Percentiles rank a stretch among this genome's conserved stretches.
Evolutionary conservation across 2,329 filamentous ascomycete genomes (phyloP).

Genomic region (Penicillium digitatum): DNA sequence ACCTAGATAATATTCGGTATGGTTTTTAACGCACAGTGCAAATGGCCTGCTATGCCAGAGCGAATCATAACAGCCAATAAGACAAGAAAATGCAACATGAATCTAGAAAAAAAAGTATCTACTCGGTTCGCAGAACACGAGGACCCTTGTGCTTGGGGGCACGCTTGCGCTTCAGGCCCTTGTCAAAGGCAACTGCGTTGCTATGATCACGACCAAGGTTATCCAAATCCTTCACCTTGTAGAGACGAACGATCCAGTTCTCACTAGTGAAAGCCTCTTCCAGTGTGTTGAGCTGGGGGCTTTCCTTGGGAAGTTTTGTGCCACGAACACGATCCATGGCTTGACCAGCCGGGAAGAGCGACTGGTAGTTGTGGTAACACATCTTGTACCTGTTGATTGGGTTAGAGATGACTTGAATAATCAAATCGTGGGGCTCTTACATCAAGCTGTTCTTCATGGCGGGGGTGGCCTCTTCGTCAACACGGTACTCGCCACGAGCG

Average conservation of each 20-base stretch:
- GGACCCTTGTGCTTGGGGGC: slow-evolving; percentile 44
- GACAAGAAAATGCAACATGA: slow-evolving; percentile 9
- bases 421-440: slow-evolving; percentile 54
- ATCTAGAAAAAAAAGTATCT: slow-evolving; percentile 15
- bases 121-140: slow-evolving; percentile 45
- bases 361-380: slow-evolving; percentile 97
- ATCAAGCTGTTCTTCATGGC: slow-evolving; percentile 99
- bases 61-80: slow-evolving; percentile 11
- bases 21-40: slow-evolving; percentile 10
- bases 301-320: slow-evolving; percentile 72
- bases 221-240: slow-evolving; percentile 99
- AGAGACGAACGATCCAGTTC: slow-evolving; percentile 99
- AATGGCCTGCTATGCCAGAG: slow-evolving; percentile 8
- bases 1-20: slow-evolving; percentile 11
- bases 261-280: slow-evolving; percentile 98
- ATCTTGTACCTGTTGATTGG: slow-evolving; percentile 83
- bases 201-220: slow-evolving; percentile 89
- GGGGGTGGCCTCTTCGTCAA: slow-evolving; percentile 87
- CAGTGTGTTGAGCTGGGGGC: slow-evolving; percentile 78
- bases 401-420: slow-evolving; percentile 14
- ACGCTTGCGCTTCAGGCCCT: slow-evolving; percentile 52
- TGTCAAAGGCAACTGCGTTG: slow-evolving; percentile 53
- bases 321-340: slow-evolving; percentile 85
- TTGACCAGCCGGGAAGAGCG: slow-evolving; percentile 86
- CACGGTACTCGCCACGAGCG: slow-evolving; percentile 83